phyloP scores from a whole-genome alignment of 1,284 basidiomycete genomes.

The Apiotrichum laibachii region DNA sequence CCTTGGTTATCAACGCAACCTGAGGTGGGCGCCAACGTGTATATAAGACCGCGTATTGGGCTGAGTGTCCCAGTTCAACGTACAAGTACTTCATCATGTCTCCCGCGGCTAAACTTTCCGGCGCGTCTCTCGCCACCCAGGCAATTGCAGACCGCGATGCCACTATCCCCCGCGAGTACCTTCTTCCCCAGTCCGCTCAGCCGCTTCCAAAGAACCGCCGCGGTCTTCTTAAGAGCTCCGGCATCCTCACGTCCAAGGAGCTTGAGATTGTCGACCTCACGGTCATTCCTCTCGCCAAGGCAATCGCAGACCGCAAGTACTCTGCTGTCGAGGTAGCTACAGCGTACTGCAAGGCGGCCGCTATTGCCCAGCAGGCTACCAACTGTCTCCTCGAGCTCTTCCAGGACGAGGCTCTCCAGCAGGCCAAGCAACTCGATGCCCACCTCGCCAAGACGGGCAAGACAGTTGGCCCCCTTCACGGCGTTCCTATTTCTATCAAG shows the following conservation, averaged over 20 bases:
- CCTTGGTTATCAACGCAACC: no score
- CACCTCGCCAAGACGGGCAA: conserved; percentile 55
- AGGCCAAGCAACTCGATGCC: conserved; percentile 61
- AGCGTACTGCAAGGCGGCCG: conserved; percentile 30
- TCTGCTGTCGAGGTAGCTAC: conserved; percentile 27
- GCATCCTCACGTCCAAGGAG: conserved; percentile 25
- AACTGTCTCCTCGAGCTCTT: conserved; percentile 70
- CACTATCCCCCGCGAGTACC: conserved; percentile 16
- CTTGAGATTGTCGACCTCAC: conserved; percentile 38
- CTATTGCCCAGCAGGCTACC: conserved; percentile 47
- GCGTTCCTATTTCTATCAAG: conserved; percentile 63
- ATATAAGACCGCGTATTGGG: no score
- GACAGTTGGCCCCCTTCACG: conserved; percentile 62
- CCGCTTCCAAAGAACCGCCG: conserved; percentile 12
- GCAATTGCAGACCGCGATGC: conserved; percentile 18
- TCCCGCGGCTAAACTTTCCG: no score
- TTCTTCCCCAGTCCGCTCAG: conserved; percentile 14
- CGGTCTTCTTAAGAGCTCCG: conserved; percentile 10
- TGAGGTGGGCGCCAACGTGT: no score
- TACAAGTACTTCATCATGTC: no score
- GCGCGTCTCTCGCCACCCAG: conserved; percentile 2
- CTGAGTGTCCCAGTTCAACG: no score
- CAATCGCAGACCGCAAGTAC: conserved; percentile 29
- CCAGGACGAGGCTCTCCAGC: conserved; percentile 59
- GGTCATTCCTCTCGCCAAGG: conserved; percentile 39